A percentile compares a stretch with the other conserved stretches of the same genome.
Conservation (phyloP, 495 filamentous ascomycete genomes). For the Penicillium herquei region DNA sequence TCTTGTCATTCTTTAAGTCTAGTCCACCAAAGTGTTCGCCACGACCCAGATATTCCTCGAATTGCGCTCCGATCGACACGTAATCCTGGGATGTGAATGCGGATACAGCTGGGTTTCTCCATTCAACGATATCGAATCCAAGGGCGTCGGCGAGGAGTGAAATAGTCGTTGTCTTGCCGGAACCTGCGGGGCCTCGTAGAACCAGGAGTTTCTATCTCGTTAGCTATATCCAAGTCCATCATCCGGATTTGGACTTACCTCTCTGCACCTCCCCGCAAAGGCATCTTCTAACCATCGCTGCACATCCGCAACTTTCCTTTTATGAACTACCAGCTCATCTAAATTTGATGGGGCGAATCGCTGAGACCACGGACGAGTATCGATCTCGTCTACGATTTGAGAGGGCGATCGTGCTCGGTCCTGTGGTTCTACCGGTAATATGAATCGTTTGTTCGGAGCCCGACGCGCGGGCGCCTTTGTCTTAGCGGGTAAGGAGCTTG, state of each 20-base stretch:
- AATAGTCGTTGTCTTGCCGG: conserved; percentile 88
- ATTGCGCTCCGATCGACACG: conserved; percentile 67
- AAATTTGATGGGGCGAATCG: conserved; percentile 69
- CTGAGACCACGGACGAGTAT: conserved; percentile 75
- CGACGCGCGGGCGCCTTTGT: conserved; percentile 10
- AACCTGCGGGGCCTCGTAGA: conserved; percentile 87
- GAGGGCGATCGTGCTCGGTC: too few relatives aligned
- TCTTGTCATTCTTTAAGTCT: conserved; percentile 43
- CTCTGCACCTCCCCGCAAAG: conserved; percentile 52
- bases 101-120: conserved; percentile 74
- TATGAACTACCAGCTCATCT: conserved; percentile 89
- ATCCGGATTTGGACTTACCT: conserved; percentile 9
- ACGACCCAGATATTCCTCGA: conserved; percentile 85
- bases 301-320: conserved; percentile 87
- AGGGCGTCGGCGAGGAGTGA: conserved; percentile 70
- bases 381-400: not conserved
- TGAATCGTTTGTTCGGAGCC: conserved; percentile 25
- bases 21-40: conserved; percentile 77
- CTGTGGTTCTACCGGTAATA: conserved; percentile 14
- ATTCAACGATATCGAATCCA: conserved; percentile 76
- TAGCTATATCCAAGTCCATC: conserved; percentile 13
- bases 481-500: not conserved
- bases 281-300: conserved; percentile 75
- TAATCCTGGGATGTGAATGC: conserved; percentile 57
- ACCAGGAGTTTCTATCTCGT: conserved; percentile 66